Conservation (phyloP, 129 eudicot genomes). For the Rutidosis leptorrhynchoides region DNA sequence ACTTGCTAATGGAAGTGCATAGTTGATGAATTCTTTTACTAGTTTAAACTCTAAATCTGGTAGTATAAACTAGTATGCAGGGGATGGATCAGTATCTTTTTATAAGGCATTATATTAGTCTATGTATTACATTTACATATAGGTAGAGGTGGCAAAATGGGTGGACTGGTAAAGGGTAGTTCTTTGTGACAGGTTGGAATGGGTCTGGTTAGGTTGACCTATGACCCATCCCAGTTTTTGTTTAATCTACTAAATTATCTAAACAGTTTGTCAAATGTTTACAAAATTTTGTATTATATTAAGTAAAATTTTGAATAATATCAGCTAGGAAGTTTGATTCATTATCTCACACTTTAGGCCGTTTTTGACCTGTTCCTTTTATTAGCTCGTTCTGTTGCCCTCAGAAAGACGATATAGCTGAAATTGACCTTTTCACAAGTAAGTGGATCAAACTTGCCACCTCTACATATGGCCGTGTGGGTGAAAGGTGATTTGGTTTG, state of each 20-base stretch:
- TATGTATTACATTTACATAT: slow-evolving; percentile 8
- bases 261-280: not conserved
- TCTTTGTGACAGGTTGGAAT: not conserved
- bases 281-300: not conserved
- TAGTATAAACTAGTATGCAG: not conserved
- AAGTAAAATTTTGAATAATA: not conserved
- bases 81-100: slow-evolving; percentile 1
- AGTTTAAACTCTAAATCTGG: not conserved
- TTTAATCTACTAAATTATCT: not conserved
- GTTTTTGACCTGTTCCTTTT: not conserved
- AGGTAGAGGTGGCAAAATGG: not conserved
- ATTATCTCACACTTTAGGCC: not conserved
- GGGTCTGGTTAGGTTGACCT: not conserved
- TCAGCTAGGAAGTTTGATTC: not conserved
- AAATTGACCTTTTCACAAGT: not conserved
- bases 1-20: not conserved
- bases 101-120: not conserved
- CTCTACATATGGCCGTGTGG: slow-evolving; percentile 2
- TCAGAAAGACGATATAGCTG: not conserved
- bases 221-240: not conserved
- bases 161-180: not conserved
- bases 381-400: not conserved
- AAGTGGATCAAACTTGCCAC: not conserved
- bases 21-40: not conserved
- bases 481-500: not conserved